Conservation (phyloP, 2,329 filamentous ascomycete species). For the Emericellopsis atlantica region DNA sequence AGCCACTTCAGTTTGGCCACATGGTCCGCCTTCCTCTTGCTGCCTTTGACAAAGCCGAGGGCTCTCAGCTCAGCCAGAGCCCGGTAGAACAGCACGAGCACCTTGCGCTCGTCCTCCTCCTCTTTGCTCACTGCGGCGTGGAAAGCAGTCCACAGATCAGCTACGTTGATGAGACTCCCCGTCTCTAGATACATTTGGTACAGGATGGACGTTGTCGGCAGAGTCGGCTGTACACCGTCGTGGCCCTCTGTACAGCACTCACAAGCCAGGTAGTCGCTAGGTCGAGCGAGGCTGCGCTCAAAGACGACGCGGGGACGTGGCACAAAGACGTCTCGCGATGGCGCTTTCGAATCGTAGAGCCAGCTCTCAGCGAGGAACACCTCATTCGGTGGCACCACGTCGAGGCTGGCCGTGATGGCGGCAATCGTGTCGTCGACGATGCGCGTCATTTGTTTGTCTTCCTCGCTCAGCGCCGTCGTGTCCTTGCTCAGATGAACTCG, state of each 20-base stretch:
- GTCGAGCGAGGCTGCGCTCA: conserved; percentile 57
- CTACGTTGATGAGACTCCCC: conserved; percentile 63
- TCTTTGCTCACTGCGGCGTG: conserved; percentile 39
- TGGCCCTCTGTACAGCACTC: conserved; percentile 47
- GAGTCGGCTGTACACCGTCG: conserved; percentile 38
- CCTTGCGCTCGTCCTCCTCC: conserved; percentile 36
- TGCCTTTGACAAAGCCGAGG: conserved; percentile 79
- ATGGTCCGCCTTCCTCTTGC: conserved; percentile 86
- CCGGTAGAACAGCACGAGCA: conserved; percentile 70
- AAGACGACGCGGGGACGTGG: conserved; percentile 59
- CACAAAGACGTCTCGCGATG: conserved; percentile 61
- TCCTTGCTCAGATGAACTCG: conserved; percentile 71
- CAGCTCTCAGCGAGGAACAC: conserved; percentile 59
- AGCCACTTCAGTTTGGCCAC: conserved; percentile 82
- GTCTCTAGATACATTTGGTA: conserved; percentile 74
- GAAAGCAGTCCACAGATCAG: conserved; percentile 71
- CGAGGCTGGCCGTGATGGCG: conserved; percentile 12
- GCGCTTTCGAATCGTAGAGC: conserved; percentile 60
- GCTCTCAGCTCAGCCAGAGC: conserved; percentile 74
- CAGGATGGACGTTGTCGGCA: conserved; percentile 60
- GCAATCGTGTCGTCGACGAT: conserved; percentile 39
- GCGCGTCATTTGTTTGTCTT: conserved; percentile 58
- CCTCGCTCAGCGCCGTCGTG: conserved; percentile 54
- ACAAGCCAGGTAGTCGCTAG: conserved; percentile 68
- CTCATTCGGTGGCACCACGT: conserved; percentile 16